Evolutionary conservation across 192 early-diverging fungal species (phyloP).

Genomic region (Coemansia sp.): DNA sequence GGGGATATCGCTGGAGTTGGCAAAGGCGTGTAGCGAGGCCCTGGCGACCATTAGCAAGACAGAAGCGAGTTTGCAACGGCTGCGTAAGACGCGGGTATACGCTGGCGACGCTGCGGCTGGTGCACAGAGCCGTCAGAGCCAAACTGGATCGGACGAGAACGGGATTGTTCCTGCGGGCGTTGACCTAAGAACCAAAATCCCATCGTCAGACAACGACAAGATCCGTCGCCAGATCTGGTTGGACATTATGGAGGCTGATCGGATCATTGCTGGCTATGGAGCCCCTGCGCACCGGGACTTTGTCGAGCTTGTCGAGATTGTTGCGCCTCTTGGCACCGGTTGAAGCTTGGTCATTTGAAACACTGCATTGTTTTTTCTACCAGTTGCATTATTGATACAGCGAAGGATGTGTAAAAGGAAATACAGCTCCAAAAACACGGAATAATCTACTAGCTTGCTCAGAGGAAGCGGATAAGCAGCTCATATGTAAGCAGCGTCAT

Average conservation of each 20-base stretch:
- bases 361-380: too few species aligned
- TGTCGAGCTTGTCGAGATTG: constrained; percentile 6
- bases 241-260: constrained; percentile 22
- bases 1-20: constrained; percentile 29
- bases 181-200: constrained; percentile 32
- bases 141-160: constrained; percentile 2
- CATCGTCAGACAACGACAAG: constrained; percentile 42
- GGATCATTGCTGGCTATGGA: constrained; percentile 11
- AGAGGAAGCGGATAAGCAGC: constrained; percentile 66
- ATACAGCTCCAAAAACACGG: neutral
- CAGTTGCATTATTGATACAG: constrained; percentile 7
- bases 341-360: neutral
- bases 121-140: neutral
- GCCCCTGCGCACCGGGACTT: constrained; percentile 28
- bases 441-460: too few species aligned
- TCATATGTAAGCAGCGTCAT: constrained; percentile 90
- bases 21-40: constrained; percentile 22
- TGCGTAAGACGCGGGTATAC: constrained; percentile 23
- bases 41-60: constrained; percentile 49
- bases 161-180: constrained; percentile 30
- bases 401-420: neutral
- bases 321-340: constrained; percentile 27
- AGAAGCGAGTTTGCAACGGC: constrained; percentile 40
- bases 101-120: neutral
- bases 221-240: constrained; percentile 50